These are phyloP conservation scores for Bretschneidera sinensis DNA, from an alignment of 345 rosid genomes.

Conservation along the genomic window DNA sequence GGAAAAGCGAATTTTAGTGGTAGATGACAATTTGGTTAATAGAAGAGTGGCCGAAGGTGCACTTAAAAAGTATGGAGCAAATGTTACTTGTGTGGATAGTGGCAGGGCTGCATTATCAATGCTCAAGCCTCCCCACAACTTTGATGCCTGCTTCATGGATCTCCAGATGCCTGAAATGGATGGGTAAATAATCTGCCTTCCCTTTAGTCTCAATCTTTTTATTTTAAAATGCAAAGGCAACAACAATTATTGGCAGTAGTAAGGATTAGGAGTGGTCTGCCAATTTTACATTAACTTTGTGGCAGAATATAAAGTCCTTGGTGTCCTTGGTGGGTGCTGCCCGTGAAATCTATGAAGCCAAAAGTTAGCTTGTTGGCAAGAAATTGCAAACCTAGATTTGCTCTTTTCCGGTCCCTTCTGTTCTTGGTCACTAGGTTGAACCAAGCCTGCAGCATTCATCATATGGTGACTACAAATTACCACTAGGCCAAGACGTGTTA, in stretches of 20 bases:
- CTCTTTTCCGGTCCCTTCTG: no score
- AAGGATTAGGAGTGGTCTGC: neutral
- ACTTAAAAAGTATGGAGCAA: slow-evolving; percentile 72
- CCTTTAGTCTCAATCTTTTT: neutral
- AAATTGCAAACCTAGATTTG: no score
- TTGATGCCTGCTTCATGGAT: slow-evolving; percentile 96
- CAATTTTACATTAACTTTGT: no score
- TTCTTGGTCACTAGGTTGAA: no score
- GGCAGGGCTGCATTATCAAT: slow-evolving; percentile 60
- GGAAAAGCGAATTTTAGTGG: slow-evolving; percentile 71
- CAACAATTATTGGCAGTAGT: neutral
- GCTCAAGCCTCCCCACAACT: slow-evolving; percentile 80
- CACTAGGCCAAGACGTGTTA: no score
- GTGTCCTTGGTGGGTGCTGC: no score
- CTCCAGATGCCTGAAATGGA: slow-evolving; percentile 98
- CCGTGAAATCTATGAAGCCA: no score
- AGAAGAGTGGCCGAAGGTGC: slow-evolving; percentile 94
- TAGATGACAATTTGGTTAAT: slow-evolving; percentile 85
- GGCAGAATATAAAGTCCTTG: no score
- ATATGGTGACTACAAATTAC: no score
- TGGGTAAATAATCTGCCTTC: slow-evolving; percentile 46
- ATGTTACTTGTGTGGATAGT: slow-evolving; percentile 74
- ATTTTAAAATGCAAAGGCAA: neutral
- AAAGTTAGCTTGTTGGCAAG: no score
- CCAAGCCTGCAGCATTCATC: no score